These are phyloP conservation scores for Erythrophleum fordii DNA, from an alignment of 306 rosid species.

Conservation along the genomic window DNA sequence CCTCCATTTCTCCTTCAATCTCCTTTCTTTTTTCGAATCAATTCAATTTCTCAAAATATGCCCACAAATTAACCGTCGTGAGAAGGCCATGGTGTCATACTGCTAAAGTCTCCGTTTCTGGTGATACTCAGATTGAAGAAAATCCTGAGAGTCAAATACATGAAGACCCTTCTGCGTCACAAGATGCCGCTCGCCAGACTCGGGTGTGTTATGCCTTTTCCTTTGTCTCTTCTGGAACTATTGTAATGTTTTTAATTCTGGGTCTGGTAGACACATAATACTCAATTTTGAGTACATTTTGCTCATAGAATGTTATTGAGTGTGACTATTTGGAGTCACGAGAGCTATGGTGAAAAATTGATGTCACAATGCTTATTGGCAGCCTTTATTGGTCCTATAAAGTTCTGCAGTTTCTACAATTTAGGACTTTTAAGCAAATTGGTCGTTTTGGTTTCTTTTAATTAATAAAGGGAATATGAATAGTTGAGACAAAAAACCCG, in stretches of 20 bases:
- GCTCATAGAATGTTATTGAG: background rate
- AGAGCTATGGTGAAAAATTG: background rate
- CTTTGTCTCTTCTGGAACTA: background rate
- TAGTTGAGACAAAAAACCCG: no score
- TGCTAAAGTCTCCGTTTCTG: slow-evolving; percentile 50
- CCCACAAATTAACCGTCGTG: slow-evolving; percentile 32
- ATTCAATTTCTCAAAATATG: slow-evolving; percentile 41
- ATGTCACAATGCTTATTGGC: background rate
- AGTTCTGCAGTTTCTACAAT: background rate
- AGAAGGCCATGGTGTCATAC: slow-evolving; percentile 39
- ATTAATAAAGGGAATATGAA: background rate
- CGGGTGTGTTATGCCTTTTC: slow-evolving; percentile 59
- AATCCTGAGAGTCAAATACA: slow-evolving; percentile 44
- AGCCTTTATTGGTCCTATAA: background rate
- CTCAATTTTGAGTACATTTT: background rate
- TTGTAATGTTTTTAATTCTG: background rate
- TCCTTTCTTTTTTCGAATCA: slow-evolving; percentile 23
- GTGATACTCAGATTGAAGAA: slow-evolving; percentile 47
- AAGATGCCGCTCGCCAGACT: slow-evolving; percentile 52
- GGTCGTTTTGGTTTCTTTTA: background rate
- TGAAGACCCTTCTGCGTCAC: slow-evolving; percentile 49
- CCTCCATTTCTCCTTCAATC: slow-evolving; percentile 6
- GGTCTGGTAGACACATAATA: background rate
- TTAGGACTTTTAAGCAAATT: background rate
- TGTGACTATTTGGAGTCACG: background rate